Evolutionary conservation across 345 rosid genomes (phyloP).

Genomic region (Psidium friedrichsthalianum): DNA sequence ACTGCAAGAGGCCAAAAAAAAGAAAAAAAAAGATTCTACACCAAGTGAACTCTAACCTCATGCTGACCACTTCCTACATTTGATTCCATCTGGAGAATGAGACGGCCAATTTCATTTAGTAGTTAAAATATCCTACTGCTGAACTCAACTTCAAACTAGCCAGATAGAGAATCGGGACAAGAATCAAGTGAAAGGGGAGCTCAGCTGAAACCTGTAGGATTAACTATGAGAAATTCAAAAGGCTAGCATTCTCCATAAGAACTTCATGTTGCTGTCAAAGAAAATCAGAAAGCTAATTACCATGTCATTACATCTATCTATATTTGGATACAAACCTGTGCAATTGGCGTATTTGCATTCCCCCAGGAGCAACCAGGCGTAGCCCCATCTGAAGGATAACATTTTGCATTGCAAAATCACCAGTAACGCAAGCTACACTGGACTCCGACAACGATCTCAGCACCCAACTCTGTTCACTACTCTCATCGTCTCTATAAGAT

Average conservation of each 20-base stretch:
- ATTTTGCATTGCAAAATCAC: slow-evolving; percentile 96
- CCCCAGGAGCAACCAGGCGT: slow-evolving; percentile 80
- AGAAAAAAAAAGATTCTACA: neutral
- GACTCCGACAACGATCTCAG: slow-evolving; percentile 84
- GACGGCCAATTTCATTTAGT: neutral
- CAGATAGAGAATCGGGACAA: neutral
- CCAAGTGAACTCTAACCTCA: neutral
- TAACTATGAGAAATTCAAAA: neutral
- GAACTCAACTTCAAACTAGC: neutral
- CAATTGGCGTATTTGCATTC: slow-evolving; percentile 84
- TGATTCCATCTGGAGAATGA: neutral
- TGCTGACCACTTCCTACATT: neutral
- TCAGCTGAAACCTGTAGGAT: neutral
- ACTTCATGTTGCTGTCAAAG: neutral
- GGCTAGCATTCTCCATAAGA: neutral
- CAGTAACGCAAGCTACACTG: slow-evolving; percentile 85
- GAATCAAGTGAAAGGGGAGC: neutral
- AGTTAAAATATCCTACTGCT: neutral
- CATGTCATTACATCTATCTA: neutral
- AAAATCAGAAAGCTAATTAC: neutral
- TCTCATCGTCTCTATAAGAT: slow-evolving; percentile 50
- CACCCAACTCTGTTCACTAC: slow-evolving; percentile 85
- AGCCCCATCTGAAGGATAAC: slow-evolving; percentile 95
- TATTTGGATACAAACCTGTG: slow-evolving; percentile 39
- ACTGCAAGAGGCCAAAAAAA: neutral